phyloP scores from a whole-genome alignment of 1,284 basidiomycete species.

The Pseudozyma thailandica region DNA sequence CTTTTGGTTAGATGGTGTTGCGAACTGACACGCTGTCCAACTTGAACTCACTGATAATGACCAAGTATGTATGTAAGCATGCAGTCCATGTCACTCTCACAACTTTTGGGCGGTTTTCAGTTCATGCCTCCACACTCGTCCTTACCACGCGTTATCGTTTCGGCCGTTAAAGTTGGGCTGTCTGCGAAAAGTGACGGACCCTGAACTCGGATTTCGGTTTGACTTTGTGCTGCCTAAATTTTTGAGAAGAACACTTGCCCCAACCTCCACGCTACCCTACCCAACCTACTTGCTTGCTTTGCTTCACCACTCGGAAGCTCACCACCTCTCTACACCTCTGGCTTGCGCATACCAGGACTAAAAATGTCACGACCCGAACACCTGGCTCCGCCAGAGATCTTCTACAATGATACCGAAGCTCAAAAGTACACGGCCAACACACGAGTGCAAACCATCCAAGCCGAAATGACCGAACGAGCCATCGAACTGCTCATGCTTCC shows the following conservation, averaged over 20 bases:
- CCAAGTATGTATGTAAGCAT: slow-evolving; percentile 42
- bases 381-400: slow-evolving; percentile 95
- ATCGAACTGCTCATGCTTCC: slow-evolving; percentile 89
- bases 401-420: slow-evolving; percentile 95
- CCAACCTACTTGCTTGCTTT: neutral
- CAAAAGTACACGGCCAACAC: slow-evolving; percentile 88
- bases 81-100: slow-evolving; percentile 1
- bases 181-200: neutral
- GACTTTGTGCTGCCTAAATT: slow-evolving; percentile 14
- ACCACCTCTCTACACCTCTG: neutral
- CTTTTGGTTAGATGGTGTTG: no score
- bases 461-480: slow-evolving; percentile 96
- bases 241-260: slow-evolving; percentile 34
- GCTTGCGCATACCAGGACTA: neutral
- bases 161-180: slow-evolving; percentile 13
- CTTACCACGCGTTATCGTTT: neutral
- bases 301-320: neutral
- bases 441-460: slow-evolving; percentile 95
- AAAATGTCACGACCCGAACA: slow-evolving; percentile 94
- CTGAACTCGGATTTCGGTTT: slow-evolving; percentile 28
- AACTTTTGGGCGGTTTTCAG: slow-evolving; percentile 8
- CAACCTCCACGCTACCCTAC: neutral
- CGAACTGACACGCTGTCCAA: no score
- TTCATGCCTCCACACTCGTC: slow-evolving; percentile 36
- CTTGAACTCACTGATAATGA: no score